Base-by-base conservation (phyloP, 1,284 basidiomycete genomes). In the Cutaneotrichosporon daszewskae region DNA sequence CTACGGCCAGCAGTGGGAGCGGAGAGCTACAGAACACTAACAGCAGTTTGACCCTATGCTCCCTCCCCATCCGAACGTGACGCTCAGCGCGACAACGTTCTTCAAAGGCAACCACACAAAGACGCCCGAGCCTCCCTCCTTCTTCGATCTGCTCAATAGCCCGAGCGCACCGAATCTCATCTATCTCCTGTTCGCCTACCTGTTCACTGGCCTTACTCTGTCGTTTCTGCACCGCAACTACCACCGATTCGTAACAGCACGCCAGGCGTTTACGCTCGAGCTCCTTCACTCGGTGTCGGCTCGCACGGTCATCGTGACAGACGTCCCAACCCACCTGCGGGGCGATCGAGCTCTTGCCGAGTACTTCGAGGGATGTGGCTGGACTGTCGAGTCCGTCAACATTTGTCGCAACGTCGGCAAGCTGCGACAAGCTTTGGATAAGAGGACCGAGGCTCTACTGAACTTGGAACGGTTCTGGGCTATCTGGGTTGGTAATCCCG, bases 251-350 rank as follows among this genome's bases (percentile, higher is more conserved):
- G 80, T 97, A 43, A 83, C 83, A n/a, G 82, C 87, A 3, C 81
- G 94, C 2, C 94, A 98, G 64, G 78, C 94, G 8, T 96, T 91
- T 71, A 87, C 87, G 0, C 77, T 97, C 29, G 89, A 95, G 64
- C 80, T 96, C 20, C 89, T 94, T 11, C 88, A 95, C 62, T 90
- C 88, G 10, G 88, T 96, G 31, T 84, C 91, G 0, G 87, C 91
- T 0, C 82, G 94, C 17, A 98, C 94, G 0, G 87, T 96, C 27
- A 80, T 97, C 72, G 80, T 94, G 32, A 84, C 85, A 5, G 79
- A 81, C 40, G 76, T 98, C 1, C 94, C 94, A 0, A 71, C 72
- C 4, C 85, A 94, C 54, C 76, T 98, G 1, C 81, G 84, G 47
- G 82, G 84, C 9, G 91, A 96, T 60, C 79, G 84, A 9, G 78